phyloP scores from a whole-genome alignment of 805 yeast genomes.

The Nakazawaea wyomingensis region DNA sequence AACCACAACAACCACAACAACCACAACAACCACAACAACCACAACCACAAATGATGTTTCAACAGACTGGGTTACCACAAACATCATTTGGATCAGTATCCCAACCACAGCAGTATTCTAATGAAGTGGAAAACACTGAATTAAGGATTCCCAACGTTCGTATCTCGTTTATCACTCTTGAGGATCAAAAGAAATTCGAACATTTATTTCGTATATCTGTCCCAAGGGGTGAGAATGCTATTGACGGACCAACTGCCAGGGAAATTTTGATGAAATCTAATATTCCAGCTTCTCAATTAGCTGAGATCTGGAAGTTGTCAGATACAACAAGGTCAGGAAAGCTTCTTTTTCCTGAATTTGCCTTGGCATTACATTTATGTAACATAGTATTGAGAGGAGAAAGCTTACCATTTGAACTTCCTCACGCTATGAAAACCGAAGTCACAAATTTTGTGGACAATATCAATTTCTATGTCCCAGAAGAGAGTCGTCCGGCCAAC shows the following conservation, averaged over 20 bases:
- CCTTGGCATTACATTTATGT: slow-evolving; percentile 84
- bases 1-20: too few relatives aligned
- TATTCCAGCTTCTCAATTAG: slow-evolving; percentile 65
- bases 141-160: slow-evolving; percentile 71
- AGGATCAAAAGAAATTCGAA: slow-evolving; percentile 84
- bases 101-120: slow-evolving; percentile 25
- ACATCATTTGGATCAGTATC: slow-evolving; percentile 12
- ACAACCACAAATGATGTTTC: slow-evolving; percentile 17
- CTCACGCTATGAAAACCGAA: slow-evolving; percentile 70
- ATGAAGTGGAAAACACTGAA: slow-evolving; percentile 46
- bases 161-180: slow-evolving; percentile 76
- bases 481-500: slow-evolving; percentile 29
- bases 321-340: slow-evolving; percentile 85
- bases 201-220: slow-evolving; percentile 78
- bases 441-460: slow-evolving; percentile 88
- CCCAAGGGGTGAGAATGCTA: slow-evolving; percentile 59
- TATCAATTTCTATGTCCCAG: slow-evolving; percentile 74
- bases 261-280: slow-evolving; percentile 77
- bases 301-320: slow-evolving; percentile 87
- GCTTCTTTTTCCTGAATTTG: slow-evolving; percentile 89
- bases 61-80: slow-evolving; percentile 16
- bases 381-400: slow-evolving; percentile 74
- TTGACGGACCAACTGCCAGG: slow-evolving; percentile 70
- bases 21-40: slow-evolving; percentile 16
- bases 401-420: slow-evolving; percentile 66